Percentiles rank a stretch among this genome's conserved stretches.
Conservation (phyloP, 305 asterid species). For the Fraxinus sp. region DNA sequence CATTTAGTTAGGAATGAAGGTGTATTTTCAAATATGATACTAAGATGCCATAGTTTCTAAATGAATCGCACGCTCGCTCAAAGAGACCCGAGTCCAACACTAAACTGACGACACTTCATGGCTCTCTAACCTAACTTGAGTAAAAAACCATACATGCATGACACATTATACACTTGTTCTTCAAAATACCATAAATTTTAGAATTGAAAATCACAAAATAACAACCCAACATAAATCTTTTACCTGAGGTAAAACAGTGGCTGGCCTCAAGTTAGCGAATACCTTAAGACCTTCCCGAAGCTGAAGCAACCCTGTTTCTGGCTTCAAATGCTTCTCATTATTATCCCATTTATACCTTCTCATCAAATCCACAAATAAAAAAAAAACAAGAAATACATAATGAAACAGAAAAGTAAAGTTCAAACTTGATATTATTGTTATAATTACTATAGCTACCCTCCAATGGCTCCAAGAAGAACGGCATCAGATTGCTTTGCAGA, state of each 20-base stretch:
- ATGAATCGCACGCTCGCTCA: neutral
- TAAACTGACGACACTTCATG: neutral
- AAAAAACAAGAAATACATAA: neutral
- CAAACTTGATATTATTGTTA: neutral
- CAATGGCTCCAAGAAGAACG: slow-evolving; percentile 95
- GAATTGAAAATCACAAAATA: neutral
- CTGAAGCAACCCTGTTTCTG: slow-evolving; percentile 96
- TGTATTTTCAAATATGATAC: neutral
- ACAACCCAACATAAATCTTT: neutral
- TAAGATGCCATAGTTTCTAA: neutral
- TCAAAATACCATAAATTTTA: neutral
- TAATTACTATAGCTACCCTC: slow-evolving; percentile 55
- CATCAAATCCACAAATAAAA: slow-evolving; percentile 10
- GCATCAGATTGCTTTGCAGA: slow-evolving; percentile 83
- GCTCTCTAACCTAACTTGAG: neutral
- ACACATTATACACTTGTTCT: neutral
- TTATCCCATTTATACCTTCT: slow-evolving; percentile 95
- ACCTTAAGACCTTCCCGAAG: slow-evolving; percentile 84
- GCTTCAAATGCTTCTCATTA: slow-evolving; percentile 91
- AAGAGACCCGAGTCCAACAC: neutral
- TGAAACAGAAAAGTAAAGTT: neutral
- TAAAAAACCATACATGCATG: neutral
- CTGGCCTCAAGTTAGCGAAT: slow-evolving; percentile 91
- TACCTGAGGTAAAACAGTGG: slow-evolving; percentile 92
- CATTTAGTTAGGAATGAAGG: neutral